These are phyloP conservation scores for Clarireedia paspali DNA, from an alignment of 2,329 filamentous ascomycete species.

Conservation along the genomic window DNA sequence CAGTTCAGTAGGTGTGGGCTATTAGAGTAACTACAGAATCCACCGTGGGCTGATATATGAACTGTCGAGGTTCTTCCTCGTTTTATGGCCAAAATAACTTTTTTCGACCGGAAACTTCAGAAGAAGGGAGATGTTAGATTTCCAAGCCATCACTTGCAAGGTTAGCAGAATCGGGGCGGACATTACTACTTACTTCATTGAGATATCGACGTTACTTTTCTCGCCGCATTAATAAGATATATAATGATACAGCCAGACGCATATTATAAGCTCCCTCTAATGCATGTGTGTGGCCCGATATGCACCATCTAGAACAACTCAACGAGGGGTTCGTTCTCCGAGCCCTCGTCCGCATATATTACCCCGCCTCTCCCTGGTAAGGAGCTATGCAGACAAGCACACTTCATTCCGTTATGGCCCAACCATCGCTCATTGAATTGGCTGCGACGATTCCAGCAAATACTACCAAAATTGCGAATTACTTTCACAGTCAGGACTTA, in stretches of 20 bases:
- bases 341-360: background rate
- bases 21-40: slow-evolving; percentile 15
- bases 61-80: too few relatives aligned
- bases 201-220: too few relatives aligned
- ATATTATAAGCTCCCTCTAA: background rate
- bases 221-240: too few relatives aligned
- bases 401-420: background rate
- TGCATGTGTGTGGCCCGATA: background rate
- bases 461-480: background rate
- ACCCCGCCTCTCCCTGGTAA: too few relatives aligned
- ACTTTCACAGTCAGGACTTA: background rate
- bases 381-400: background rate
- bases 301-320: background rate
- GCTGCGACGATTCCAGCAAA: background rate
- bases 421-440: background rate
- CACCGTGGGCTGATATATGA: slow-evolving; percentile 21
- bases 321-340: background rate
- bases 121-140: too few relatives aligned
- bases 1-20: slow-evolving; percentile 12
- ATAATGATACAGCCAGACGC: too few relatives aligned
- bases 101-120: too few relatives aligned
- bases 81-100: too few relatives aligned
- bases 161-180: too few relatives aligned
- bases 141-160: too few relatives aligned
- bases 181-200: too few relatives aligned